These are phyloP conservation scores for Diaporthe longicolla DNA, from an alignment of 2,329 filamentous ascomycete genomes.

Conservation along the genomic window DNA sequence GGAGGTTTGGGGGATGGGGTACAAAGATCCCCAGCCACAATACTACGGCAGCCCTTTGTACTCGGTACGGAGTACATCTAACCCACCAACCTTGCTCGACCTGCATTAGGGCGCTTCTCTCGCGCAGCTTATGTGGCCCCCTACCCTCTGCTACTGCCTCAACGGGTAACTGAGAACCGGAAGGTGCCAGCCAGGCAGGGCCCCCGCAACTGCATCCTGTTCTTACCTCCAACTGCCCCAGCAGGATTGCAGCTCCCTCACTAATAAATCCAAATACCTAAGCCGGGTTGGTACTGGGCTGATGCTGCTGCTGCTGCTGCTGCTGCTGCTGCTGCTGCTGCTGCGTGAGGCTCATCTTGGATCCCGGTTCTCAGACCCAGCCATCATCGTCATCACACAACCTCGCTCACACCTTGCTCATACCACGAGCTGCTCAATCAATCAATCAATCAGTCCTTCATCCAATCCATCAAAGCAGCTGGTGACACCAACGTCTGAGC, in stretches of 20 bases:
- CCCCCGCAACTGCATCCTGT: slow-evolving; percentile 27
- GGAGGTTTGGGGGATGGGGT: background rate
- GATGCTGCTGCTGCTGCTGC: background rate
- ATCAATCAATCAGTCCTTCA: background rate
- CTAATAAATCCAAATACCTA: slow-evolving; percentile 8
- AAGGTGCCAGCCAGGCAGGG: slow-evolving; percentile 8
- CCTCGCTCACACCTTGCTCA: background rate
- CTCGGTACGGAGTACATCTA: background rate
- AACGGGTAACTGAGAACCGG: slow-evolving; percentile 31
- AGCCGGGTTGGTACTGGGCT: background rate
- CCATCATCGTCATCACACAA: slow-evolving; percentile 16
- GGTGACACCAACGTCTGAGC: background rate
- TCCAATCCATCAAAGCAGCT: background rate
- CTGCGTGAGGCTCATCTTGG: slow-evolving; percentile 25
- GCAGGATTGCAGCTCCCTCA: slow-evolving; percentile 30
- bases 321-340: background rate
- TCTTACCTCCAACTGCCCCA: background rate
- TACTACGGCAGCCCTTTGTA: background rate
- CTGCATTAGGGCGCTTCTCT: background rate
- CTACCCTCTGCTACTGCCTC: slow-evolving; percentile 22
- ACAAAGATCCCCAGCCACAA: background rate
- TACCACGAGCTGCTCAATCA: background rate
- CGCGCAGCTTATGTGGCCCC: background rate
- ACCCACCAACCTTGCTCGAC: slow-evolving; percentile 24
- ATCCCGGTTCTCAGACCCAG: slow-evolving; percentile 1